Evolutionary conservation across 1,139 yeast species (phyloP).

Genomic region (Geotrichum citri-aurantii): DNA sequence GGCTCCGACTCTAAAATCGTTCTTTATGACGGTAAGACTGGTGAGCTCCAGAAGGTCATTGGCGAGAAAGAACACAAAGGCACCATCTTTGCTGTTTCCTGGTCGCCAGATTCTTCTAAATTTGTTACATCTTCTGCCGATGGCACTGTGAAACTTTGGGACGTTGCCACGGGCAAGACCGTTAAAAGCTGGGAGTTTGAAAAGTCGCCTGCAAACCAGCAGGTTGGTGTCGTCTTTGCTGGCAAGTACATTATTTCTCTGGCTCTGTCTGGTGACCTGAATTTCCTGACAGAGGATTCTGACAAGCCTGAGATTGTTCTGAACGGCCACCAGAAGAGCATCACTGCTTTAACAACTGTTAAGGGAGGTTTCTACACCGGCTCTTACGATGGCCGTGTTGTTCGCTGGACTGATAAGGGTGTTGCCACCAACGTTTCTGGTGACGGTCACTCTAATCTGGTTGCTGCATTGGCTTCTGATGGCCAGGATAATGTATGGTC

Average conservation of each 20-base stretch:
- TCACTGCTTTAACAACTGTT: constrained; percentile 51
- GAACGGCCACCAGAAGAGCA: constrained; percentile 75
- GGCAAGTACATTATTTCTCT: constrained; percentile 57
- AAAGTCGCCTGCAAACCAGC: constrained; percentile 52
- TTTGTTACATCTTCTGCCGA: constrained; percentile 87
- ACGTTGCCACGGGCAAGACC: constrained; percentile 33
- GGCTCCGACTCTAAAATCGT: constrained; percentile 80
- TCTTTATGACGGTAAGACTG: constrained; percentile 82
- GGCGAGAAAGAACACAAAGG: constrained; percentile 56
- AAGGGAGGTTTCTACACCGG: constrained; percentile 50
- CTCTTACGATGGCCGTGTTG: constrained; percentile 76
- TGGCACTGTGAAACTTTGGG: constrained; percentile 63
- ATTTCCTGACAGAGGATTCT: constrained; percentile 45
- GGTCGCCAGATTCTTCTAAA: constrained; percentile 51
- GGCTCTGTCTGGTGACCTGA: constrained; percentile 66
- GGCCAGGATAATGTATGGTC: constrained; percentile 41
- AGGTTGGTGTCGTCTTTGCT: constrained; percentile 73
- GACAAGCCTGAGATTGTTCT: constrained; percentile 43
- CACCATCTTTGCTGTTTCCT: constrained; percentile 71
- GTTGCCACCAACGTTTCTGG: constrained; percentile 16
- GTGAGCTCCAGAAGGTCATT: constrained; percentile 54
- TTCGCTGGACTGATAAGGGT: constrained; percentile 44
- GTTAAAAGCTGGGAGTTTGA: constrained; percentile 31
- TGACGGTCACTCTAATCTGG: constrained; percentile 26
- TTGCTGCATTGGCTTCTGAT: constrained; percentile 35